Percentiles rank a stretch among this genome's conserved stretches.
phyloP scores from a whole-genome alignment of 1,139 yeast species.

The Debaryomycetaceae sp. region DNA sequence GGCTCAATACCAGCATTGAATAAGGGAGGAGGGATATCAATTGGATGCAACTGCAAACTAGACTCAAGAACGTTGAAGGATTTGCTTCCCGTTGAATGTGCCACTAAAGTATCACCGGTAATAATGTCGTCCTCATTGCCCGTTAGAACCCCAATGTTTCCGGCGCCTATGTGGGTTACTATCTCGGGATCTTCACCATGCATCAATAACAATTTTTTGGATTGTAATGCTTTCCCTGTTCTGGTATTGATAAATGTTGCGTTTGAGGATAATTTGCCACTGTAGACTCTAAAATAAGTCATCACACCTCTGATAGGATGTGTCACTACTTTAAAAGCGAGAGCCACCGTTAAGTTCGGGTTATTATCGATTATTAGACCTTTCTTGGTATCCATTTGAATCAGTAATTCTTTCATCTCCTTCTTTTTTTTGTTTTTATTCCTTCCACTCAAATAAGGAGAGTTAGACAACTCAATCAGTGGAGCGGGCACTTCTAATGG shows the following conservation, averaged over 20 bases:
- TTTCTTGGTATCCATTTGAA: slow-evolving; percentile 30
- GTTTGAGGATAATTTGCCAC: slow-evolving; percentile 68
- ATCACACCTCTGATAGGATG: slow-evolving; percentile 81
- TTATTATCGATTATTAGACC: slow-evolving; percentile 57
- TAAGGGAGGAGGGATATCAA: slow-evolving; percentile 86
- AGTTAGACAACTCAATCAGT: slow-evolving; percentile 33
- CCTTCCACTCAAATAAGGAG: slow-evolving; percentile 6
- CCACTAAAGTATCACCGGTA: slow-evolving; percentile 87
- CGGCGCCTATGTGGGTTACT: slow-evolving; percentile 58
- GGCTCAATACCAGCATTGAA: slow-evolving; percentile 88
- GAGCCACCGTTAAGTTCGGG: slow-evolving; percentile 63
- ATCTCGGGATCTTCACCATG: slow-evolving; percentile 85
- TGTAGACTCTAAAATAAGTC: slow-evolving; percentile 84
- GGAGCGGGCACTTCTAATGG: slow-evolving; percentile 68
- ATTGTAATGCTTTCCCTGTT: slow-evolving; percentile 62
- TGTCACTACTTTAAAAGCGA: slow-evolving; percentile 88
- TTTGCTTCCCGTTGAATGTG: slow-evolving; percentile 45
- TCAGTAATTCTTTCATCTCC: slow-evolving; percentile 9
- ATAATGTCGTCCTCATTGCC: slow-evolving; percentile 68
- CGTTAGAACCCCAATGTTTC: slow-evolving; percentile 87
- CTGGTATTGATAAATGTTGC: slow-evolving; percentile 64
- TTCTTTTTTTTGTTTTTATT: slow-evolving; percentile 12
- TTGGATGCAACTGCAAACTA: slow-evolving; percentile 63
- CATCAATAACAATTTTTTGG: slow-evolving; percentile 73
- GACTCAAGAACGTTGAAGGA: slow-evolving; percentile 50